Base-by-base conservation (phyloP, 164 flowering plant genomes). In the Hamamelis virginiana region DNA sequence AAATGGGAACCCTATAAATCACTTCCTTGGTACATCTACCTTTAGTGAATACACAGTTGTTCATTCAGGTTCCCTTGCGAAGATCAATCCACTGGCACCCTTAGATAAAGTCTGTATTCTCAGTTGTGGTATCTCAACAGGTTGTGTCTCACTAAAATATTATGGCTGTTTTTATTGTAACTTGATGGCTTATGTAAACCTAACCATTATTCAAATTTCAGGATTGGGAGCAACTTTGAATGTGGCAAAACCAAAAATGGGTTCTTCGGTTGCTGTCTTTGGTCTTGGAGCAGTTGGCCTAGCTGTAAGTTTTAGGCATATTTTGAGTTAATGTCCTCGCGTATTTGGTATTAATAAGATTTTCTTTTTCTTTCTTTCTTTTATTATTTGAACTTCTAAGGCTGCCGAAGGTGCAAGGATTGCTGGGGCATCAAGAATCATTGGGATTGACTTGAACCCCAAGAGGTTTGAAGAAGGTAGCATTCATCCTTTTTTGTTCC, bases 331-430 rank as follows among this genome's bases (percentile, higher is more conserved):
- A 2, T 60, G 16, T 26, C n/a, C 33, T 16, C 5, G 16, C n/a
- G 18, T 60, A 13, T 27, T 60, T 60, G 1, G 33, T 33, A 5
- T 60, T 12, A 8, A 16, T 5, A 60, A 60, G 27, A 16, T 60
- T 9, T 60, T 50, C 19, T 53, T 38, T 2, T 33, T 2, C 28
- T 25, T 10, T 0, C n/a, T n/a, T 33, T 33, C 41, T 6, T 33
- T 2, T 33, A 2, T 33, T 33, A 33, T 33, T 33, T 33, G 2
- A 33, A 33, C 6, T 33, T 33, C 41, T 26, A 55, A 80, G 80
- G 83, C 81, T 59, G 80, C 77, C 23, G 79, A 77, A 67, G 83
- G 83, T n/a, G 83, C 81, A 12, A 69, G 83, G 45, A 72, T 77
- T 52, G 72, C 83, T 15, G 80, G 82, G 21, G 80, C 82, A 47